phyloP scores from a whole-genome alignment of 2,329 filamentous ascomycete genomes.

The Botrytis pseudocinerea region DNA sequence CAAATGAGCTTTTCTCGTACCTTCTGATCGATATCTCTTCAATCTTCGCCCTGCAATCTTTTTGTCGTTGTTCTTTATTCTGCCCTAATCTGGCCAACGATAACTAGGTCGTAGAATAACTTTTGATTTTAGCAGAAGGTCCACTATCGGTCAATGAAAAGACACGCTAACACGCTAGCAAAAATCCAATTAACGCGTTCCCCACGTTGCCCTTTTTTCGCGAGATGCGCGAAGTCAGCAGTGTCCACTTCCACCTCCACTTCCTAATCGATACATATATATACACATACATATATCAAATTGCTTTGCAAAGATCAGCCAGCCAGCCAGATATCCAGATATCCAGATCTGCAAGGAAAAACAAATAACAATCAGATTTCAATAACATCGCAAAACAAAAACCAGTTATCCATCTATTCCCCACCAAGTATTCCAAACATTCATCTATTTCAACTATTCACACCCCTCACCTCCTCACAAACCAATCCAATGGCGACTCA shows the following conservation, averaged over 20 bases:
- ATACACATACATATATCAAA: not conserved
- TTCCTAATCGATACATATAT: not conserved
- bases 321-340: not conserved
- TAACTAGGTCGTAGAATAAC: not conserved
- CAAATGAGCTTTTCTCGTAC: not conserved
- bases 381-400: not conserved
- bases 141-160: not conserved
- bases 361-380: not conserved
- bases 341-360: not conserved
- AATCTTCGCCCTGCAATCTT: not conserved
- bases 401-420: not conserved
- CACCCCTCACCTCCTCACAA: slow-evolving; percentile 7
- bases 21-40: not conserved
- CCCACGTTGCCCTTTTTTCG: slow-evolving; percentile 4
- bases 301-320: not conserved
- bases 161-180: slow-evolving; percentile 11
- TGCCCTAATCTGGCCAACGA: not conserved
- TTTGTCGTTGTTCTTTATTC: not conserved
- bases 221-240: slow-evolving; percentile 26
- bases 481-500: slow-evolving; percentile 64
- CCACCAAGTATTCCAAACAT: slow-evolving; percentile 4
- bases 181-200: slow-evolving; percentile 21
- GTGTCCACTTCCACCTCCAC: not conserved
- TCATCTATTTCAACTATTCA: not conserved
- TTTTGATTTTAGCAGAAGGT: not conserved